Percentiles rank a stretch among this genome's conserved stretches.
Evolutionary conservation across 768 basidiomycete species (phyloP).

Genomic region (Amanita fuliginea): DNA sequence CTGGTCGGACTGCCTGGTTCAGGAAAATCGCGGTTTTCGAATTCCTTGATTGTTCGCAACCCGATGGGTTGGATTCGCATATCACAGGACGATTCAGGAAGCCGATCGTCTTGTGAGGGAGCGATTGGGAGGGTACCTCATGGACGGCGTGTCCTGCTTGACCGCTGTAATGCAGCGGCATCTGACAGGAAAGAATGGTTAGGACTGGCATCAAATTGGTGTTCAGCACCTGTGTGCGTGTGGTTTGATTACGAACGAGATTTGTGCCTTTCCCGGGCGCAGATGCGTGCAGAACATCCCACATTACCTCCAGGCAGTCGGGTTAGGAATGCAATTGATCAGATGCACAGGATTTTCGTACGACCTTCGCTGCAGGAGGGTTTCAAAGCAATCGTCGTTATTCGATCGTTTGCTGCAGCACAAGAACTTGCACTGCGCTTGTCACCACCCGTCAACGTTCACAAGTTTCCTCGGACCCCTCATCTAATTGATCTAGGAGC

Average conservation of each 20-base stretch:
- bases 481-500: constrained; percentile 51
- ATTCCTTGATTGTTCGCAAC: constrained; percentile 34
- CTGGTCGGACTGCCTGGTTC: constrained; percentile 55
- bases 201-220: constrained; percentile 36
- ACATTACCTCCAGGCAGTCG: constrained; percentile 44
- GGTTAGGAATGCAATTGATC: constrained; percentile 43
- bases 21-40: constrained; percentile 47
- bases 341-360: constrained; percentile 37
- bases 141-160: constrained; percentile 34
- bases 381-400: constrained; percentile 35
- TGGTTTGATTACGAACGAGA: constrained; percentile 43
- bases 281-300: constrained; percentile 46
- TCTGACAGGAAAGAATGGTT: constrained; percentile 41
- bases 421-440: constrained; percentile 33
- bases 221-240: constrained; percentile 31
- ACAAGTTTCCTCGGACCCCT: constrained; percentile 52
- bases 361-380: constrained; percentile 39
- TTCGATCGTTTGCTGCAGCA: constrained; percentile 41
- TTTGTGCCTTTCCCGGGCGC: constrained; percentile 43
- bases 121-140: constrained; percentile 30
- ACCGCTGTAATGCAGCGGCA: constrained; percentile 42
- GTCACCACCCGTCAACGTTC: constrained; percentile 29
- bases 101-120: constrained; percentile 35
- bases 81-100: constrained; percentile 48
- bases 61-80: constrained; percentile 32